Evolutionary conservation across 2,329 filamentous ascomycete species (phyloP).

Genomic region (Hirsutella rhossiliensis): DNA sequence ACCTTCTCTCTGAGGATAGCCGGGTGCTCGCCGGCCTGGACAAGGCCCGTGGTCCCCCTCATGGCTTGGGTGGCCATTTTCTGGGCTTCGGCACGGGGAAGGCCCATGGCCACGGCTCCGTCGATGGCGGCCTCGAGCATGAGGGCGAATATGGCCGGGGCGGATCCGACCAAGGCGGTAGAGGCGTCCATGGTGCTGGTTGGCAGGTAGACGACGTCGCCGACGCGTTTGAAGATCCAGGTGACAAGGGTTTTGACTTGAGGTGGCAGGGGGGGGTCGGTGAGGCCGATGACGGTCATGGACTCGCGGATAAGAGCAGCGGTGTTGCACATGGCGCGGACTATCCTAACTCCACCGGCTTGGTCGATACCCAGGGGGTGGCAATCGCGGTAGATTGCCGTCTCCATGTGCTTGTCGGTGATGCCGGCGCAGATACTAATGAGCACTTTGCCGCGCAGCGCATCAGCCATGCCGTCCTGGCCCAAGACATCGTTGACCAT

Average conservation of each 20-base stretch:
- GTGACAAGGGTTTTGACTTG: slow-evolving; percentile 46
- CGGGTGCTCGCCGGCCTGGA: slow-evolving; percentile 62
- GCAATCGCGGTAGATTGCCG: slow-evolving; percentile 42
- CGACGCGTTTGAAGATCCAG: slow-evolving; percentile 69
- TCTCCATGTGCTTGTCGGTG: slow-evolving; percentile 54
- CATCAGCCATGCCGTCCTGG: slow-evolving; percentile 56
- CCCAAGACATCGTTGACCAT: slow-evolving; percentile 58
- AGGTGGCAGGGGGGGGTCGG: slow-evolving; percentile 42
- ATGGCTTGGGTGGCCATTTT: slow-evolving; percentile 72
- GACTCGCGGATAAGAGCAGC: slow-evolving; percentile 66
- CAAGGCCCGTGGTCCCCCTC: slow-evolving; percentile 57
- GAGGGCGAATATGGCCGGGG: slow-evolving; percentile 64
- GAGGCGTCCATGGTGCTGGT: slow-evolving; percentile 57
- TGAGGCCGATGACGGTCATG: slow-evolving; percentile 68
- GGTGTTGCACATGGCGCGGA: slow-evolving; percentile 78
- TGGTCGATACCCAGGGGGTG: slow-evolving; percentile 27
- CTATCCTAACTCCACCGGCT: slow-evolving; percentile 47
- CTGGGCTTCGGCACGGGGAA: slow-evolving; percentile 60
- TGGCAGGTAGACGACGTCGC: slow-evolving; percentile 56
- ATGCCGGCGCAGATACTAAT: slow-evolving; percentile 75
- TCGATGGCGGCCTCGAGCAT: slow-evolving; percentile 66
- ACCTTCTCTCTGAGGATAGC: slow-evolving; percentile 65
- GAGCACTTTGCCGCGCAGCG: slow-evolving; percentile 66
- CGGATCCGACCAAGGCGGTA: slow-evolving; percentile 63
- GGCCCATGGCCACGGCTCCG: slow-evolving; percentile 66